Evolutionary conservation across 208 protist genomes (phyloP).

Genomic region (Spongospora subterranea): DNA sequence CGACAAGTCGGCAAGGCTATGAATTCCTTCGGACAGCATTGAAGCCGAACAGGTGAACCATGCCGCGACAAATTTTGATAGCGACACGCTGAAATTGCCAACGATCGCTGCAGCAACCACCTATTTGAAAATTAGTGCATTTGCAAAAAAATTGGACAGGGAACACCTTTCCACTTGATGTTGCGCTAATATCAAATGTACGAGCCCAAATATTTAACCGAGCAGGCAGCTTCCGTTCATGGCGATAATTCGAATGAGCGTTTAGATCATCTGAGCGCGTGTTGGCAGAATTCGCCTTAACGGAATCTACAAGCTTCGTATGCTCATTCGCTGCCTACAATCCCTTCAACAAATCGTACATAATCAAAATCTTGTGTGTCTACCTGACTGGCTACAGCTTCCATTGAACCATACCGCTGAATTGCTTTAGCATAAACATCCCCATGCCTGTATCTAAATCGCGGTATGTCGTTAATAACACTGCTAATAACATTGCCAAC

Average conservation of each 20-base stretch:
- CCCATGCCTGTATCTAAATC: not conserved
- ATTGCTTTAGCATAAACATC: constrained; percentile 53
- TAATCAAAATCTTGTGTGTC: not conserved
- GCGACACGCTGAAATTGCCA: not conserved
- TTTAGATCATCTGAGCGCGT: not conserved
- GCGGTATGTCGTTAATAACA: not conserved
- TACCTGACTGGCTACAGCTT: not conserved
- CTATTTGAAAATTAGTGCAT: too few relatives aligned
- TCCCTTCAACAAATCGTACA: not conserved
- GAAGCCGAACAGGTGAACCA: constrained; percentile 42
- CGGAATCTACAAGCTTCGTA: not conserved
- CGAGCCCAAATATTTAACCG: constrained; percentile 6
- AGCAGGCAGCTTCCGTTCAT: constrained; percentile 35
- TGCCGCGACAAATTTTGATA: constrained; percentile 3
- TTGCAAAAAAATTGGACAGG: too few relatives aligned
- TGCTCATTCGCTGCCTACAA: not conserved
- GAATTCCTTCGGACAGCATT: constrained; percentile 44
- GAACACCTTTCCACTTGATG: not conserved
- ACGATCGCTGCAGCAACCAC: not conserved
- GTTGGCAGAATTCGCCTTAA: not conserved
- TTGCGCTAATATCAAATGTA: not conserved
- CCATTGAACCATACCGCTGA: constrained; percentile 21
- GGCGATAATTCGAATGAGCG: not conserved
- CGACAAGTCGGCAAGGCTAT: constrained; percentile 2
- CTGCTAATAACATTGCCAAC: not conserved